Evolutionary conservation across 148 eudicot genomes (phyloP).

Genomic region (Rhododendron griersonianum): DNA sequence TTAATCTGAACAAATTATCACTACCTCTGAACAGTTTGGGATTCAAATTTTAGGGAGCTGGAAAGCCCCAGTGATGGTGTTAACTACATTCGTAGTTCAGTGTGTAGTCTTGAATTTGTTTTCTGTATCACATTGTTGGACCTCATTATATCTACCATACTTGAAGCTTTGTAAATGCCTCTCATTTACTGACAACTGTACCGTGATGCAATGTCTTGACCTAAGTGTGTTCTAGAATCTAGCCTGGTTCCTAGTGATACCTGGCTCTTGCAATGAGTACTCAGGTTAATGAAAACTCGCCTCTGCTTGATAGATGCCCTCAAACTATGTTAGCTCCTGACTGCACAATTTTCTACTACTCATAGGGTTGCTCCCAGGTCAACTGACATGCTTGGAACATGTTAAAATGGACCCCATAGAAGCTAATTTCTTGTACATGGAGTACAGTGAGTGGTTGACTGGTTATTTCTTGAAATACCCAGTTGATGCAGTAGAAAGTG

Average conservation of each 20-base stretch:
- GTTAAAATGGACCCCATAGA: neutral
- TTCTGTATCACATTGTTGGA: neutral
- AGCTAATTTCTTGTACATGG: neutral
- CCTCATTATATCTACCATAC: neutral
- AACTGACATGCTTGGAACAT: conserved; percentile 7
- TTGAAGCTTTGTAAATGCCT: neutral
- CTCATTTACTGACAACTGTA: neutral
- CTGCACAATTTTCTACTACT: neutral
- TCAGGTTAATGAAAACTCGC: neutral
- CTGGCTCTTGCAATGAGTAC: neutral
- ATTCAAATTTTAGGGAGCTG: neutral
- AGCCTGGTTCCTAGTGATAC: neutral
- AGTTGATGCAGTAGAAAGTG: neutral
- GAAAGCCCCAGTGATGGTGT: neutral
- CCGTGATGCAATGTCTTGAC: neutral
- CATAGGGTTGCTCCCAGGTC: neutral
- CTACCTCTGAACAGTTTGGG: neutral
- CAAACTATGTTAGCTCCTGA: neutral
- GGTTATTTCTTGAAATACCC: neutral
- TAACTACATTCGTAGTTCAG: neutral
- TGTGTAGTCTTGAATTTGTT: neutral
- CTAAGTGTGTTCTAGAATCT: neutral
- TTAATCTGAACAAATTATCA: neutral
- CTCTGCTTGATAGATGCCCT: neutral
- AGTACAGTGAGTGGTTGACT: neutral